These are phyloP conservation scores for Microstegium vimineum DNA, from an alignment of 176 grass and related monocot species.

Conservation along the genomic window DNA sequence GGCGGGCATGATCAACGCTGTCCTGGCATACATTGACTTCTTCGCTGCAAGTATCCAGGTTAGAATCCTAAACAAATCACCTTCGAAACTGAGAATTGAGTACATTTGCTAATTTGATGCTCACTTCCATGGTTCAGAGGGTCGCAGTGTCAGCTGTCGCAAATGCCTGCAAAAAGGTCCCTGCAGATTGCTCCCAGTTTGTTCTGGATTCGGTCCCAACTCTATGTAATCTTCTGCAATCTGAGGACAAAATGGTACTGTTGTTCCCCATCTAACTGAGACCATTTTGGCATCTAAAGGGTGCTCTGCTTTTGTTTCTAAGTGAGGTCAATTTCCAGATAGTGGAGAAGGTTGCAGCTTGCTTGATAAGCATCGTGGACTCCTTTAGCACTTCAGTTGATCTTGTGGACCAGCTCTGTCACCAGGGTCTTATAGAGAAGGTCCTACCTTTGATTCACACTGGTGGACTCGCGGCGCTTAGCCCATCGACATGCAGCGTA, in stretches of 20 bases:
- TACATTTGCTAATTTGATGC: conserved; percentile 17
- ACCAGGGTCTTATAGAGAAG: conserved; percentile 59
- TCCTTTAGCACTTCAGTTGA: conserved; percentile 57
- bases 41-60: conserved; percentile 85
- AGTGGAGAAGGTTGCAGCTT: conserved; percentile 72
- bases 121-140: conserved; percentile 51
- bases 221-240: conserved; percentile 80
- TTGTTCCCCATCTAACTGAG: background rate
- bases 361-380: conserved; percentile 69
- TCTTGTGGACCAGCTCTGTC: conserved; percentile 77
- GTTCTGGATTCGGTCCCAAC: conserved; percentile 65
- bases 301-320: conserved; percentile 22
- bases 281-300: background rate
- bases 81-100: background rate
- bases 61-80: background rate
- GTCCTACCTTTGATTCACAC: conserved; percentile 62
- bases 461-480: conserved; percentile 49
- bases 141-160: conserved; percentile 69
- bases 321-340: conserved; percentile 44
- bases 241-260: conserved; percentile 64
- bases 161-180: conserved; percentile 72
- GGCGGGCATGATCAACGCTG: conserved; percentile 67
- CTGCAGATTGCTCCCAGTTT: conserved; percentile 54
- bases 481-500: conserved; percentile 61
- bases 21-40: conserved; percentile 76